These are phyloP conservation scores for Boletus vinaceobasis DNA, from an alignment of 768 basidiomycete species.

Conservation along the genomic window DNA sequence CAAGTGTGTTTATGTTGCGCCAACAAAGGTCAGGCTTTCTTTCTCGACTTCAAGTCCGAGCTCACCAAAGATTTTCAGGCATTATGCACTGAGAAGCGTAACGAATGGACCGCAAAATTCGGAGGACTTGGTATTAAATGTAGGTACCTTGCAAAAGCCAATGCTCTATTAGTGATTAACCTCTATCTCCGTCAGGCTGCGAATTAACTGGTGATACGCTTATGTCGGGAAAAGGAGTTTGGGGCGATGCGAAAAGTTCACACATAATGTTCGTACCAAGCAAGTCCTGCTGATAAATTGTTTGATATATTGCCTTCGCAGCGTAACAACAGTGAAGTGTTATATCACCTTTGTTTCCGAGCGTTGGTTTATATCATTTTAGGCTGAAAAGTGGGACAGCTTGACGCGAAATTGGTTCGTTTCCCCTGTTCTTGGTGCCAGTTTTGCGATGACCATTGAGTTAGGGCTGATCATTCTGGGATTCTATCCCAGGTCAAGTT, in stretches of 20 bases:
- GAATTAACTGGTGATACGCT: slow-evolving; percentile 93
- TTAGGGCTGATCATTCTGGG: slow-evolving; percentile 59
- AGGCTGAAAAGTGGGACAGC: slow-evolving; percentile 98
- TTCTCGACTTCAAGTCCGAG: not conserved
- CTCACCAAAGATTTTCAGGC: slow-evolving; percentile 47
- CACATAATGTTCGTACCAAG: slow-evolving; percentile 66
- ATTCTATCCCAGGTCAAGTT: slow-evolving; percentile 70
- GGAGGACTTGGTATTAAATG: slow-evolving; percentile 73
- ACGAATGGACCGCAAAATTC: slow-evolving; percentile 85
- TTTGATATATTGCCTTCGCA: slow-evolving; percentile 25
- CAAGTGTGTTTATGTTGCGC: slow-evolving; percentile 90
- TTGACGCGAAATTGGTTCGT: slow-evolving; percentile 86
- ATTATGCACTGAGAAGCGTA: slow-evolving; percentile 77
- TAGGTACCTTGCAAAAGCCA: slow-evolving; percentile 29
- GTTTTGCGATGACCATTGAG: slow-evolving; percentile 4
- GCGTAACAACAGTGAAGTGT: slow-evolving; percentile 70
- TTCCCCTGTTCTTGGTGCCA: not conserved
- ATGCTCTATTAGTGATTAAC: not conserved
- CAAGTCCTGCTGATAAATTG: not conserved
- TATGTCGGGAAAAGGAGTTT: slow-evolving; percentile 57
- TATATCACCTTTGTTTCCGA: not conserved
- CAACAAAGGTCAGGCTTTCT: slow-evolving; percentile 64
- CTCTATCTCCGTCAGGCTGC: slow-evolving; percentile 49
- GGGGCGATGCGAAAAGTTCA: slow-evolving; percentile 72
- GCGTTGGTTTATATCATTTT: slow-evolving; percentile 1